phyloP scores from a whole-genome alignment of 2,329 filamentous ascomycete species.

The Celoporthe dispersa region DNA sequence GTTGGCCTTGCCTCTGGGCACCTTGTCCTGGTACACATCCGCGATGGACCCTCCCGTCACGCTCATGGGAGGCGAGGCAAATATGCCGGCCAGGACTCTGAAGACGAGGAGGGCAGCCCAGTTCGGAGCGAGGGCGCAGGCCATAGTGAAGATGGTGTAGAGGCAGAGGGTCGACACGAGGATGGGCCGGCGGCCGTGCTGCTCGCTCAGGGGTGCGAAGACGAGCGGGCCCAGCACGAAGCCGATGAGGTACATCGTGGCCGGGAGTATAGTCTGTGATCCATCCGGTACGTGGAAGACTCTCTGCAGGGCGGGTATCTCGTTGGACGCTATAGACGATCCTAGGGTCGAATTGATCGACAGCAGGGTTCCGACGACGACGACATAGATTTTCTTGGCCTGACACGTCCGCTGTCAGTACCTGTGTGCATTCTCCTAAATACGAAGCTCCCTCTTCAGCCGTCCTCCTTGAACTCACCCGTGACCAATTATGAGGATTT shows the following conservation, averaged over 20 bases:
- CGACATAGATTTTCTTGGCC: constrained; percentile 33
- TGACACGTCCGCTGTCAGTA: constrained; percentile 9
- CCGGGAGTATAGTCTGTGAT: constrained; percentile 33
- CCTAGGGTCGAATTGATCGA: constrained; percentile 34
- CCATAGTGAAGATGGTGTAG: constrained; percentile 33
- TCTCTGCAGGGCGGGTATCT: constrained; percentile 30
- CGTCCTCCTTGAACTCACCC: not conserved
- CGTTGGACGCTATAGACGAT: constrained; percentile 35
- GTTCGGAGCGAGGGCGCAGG: constrained; percentile 29
- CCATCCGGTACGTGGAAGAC: constrained; percentile 32
- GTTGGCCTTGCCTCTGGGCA: constrained; percentile 33
- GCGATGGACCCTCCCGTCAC: constrained; percentile 36
- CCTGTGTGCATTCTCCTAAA: not conserved
- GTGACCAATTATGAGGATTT: constrained; percentile 26
- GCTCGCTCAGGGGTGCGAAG: constrained; percentile 36
- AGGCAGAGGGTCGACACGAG: constrained; percentile 29
- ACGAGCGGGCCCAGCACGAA: constrained; percentile 36
- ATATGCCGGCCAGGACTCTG: constrained; percentile 33
- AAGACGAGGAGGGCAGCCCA: constrained; percentile 34
- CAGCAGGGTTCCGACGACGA: constrained; percentile 32
- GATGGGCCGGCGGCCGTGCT: constrained; percentile 32
- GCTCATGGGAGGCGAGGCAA: constrained; percentile 36
- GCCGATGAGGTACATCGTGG: constrained; percentile 35
- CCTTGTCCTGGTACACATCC: constrained; percentile 33
- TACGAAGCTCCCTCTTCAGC: too few relatives aligned